phyloP scores from a whole-genome alignment of 768 basidiomycete genomes.

The Leccinum sublutescens region DNA sequence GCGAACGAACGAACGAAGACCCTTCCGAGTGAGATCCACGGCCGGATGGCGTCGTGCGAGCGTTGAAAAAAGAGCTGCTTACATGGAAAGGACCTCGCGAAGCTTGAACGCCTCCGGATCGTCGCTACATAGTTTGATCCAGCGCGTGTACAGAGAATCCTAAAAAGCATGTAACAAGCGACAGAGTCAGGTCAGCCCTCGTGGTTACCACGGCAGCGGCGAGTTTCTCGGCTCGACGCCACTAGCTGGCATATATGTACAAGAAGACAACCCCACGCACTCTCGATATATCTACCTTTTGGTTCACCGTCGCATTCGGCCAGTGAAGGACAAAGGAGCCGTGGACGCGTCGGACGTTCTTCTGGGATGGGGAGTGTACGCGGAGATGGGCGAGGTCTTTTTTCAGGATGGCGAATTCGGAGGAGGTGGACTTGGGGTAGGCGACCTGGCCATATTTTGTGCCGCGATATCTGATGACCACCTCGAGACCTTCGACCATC shows the following conservation, averaged over 20 bases:
- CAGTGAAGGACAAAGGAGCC: slow-evolving; percentile 28
- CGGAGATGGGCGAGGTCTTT: slow-evolving; percentile 31
- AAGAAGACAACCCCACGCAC: slow-evolving; percentile 6
- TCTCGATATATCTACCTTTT: background rate
- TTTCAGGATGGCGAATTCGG: slow-evolving; percentile 24
- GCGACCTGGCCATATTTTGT: slow-evolving; percentile 16
- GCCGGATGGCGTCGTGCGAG: background rate
- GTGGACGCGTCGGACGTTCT: slow-evolving; percentile 21
- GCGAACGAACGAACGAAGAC: background rate
- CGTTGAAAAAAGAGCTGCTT: background rate
- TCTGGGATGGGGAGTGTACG: slow-evolving; percentile 30
- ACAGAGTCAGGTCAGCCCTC: background rate
- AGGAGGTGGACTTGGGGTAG: slow-evolving; percentile 9
- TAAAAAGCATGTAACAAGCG: background rate
- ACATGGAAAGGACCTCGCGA: slow-evolving; percentile 31
- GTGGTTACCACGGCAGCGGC: background rate
- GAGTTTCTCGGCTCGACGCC: too few relatives aligned
- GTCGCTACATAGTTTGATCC: slow-evolving; percentile 24
- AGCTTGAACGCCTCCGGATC: slow-evolving; percentile 25
- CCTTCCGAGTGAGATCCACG: slow-evolving; percentile 9
- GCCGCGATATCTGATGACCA: slow-evolving; percentile 25
- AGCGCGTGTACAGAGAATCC: slow-evolving; percentile 26
- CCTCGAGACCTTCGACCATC: slow-evolving; percentile 27
- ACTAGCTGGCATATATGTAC: too few relatives aligned
- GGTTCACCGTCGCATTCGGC: slow-evolving; percentile 13